Conservation (phyloP, 495 filamentous ascomycete species). For the Talaromyces ruber region DNA sequence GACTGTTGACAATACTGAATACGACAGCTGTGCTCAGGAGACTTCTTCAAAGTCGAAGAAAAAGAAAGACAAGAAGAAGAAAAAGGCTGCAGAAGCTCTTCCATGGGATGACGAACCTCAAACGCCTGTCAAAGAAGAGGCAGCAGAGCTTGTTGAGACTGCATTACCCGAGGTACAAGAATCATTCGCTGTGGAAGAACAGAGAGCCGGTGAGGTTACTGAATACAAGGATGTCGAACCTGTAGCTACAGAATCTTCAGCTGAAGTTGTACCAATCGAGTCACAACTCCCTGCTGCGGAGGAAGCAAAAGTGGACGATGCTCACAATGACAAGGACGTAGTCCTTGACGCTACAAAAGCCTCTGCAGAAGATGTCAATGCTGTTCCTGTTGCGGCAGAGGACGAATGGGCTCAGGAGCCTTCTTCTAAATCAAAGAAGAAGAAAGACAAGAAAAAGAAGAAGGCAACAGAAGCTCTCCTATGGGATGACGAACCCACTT, state of each 20-base stretch:
- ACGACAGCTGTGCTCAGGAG: background rate
- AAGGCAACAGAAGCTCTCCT: background rate
- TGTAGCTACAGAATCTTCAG: background rate
- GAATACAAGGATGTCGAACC: background rate
- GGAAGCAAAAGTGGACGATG: background rate
- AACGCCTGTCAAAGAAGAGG: background rate
- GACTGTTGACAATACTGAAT: background rate
- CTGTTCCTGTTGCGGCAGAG: background rate
- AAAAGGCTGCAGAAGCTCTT: background rate
- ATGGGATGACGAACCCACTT: background rate
- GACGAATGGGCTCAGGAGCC: background rate
- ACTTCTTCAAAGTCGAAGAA: constrained; percentile 6
- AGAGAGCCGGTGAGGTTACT: background rate
- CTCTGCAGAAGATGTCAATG: background rate
- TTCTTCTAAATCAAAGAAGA: constrained; percentile 8
- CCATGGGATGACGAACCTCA: background rate
- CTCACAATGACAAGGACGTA: background rate
- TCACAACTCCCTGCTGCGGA: background rate
- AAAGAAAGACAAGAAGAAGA: constrained; percentile 17
- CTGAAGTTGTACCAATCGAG: background rate
- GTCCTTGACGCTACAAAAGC: background rate
- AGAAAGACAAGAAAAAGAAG: constrained; percentile 15
- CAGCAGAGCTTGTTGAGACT: background rate
- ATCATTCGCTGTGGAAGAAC: background rate
- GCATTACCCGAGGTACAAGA: background rate